Conservation (phyloP, 225 moss, liverwort and hornwort species). For the Bryoerythrophyllum caledonicum region DNA sequence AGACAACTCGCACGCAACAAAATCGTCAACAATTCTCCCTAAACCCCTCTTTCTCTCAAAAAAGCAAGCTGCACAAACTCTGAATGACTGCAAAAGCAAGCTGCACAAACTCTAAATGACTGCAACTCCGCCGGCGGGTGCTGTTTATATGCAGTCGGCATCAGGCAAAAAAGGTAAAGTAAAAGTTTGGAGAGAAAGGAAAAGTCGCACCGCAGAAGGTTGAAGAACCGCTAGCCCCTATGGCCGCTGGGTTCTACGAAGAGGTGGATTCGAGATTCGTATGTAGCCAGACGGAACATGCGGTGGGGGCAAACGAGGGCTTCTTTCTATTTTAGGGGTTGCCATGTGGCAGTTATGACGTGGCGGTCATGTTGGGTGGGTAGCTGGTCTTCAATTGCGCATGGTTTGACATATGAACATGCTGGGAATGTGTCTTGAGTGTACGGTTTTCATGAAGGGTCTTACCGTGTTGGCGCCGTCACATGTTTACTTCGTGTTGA, state of each 20-base stretch:
- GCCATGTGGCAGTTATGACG: slow-evolving; percentile 4
- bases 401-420: background rate
- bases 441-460: background rate
- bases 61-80: background rate
- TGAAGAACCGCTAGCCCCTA: background rate
- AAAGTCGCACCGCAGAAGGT: slow-evolving; percentile 1
- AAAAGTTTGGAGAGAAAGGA: background rate
- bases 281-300: fast-evolving
- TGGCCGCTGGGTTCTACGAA: background rate
- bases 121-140: background rate
- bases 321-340: background rate
- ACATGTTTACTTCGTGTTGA: background rate
- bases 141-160: slow-evolving; percentile 9
- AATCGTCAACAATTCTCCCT: background rate
- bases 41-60: background rate
- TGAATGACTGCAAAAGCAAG: too few species aligned
- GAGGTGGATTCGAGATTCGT: background rate
- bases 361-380: background rate
- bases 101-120: background rate
- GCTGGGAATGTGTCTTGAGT: background rate
- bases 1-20: background rate
- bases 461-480: background rate
- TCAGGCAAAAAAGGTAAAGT: background rate
- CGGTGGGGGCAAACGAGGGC: background rate
- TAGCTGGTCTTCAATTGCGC: background rate